phyloP scores from a whole-genome alignment of 2,329 filamentous ascomycete genomes.

The Blastomyces percursus region DNA sequence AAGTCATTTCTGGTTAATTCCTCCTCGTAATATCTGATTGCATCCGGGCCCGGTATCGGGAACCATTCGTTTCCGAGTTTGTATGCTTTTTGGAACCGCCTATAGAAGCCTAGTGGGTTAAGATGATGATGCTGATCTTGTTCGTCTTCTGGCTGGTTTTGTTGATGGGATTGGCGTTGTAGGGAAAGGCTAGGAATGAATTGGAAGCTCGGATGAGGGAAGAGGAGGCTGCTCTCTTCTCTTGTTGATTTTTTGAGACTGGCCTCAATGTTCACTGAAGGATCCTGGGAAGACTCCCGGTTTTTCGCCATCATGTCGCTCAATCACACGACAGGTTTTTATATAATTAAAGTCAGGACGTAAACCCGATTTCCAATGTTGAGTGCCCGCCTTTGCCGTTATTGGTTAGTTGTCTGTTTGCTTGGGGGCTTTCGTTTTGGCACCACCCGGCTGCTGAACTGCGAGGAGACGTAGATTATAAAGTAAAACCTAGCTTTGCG shows the following conservation, averaged over 20 bases:
- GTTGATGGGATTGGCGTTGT: neutral
- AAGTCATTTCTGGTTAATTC: constrained; percentile 4
- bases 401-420: neutral
- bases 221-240: neutral
- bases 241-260: neutral
- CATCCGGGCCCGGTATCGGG: neutral
- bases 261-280: neutral
- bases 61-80: neutral
- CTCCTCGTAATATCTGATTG: constrained; percentile 3
- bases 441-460: neutral
- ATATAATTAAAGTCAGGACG: neutral
- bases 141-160: neutral
- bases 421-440: neutral
- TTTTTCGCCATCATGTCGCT: neutral
- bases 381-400: neutral
- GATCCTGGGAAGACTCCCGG: neutral
- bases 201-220: neutral
- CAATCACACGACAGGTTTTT: too few relatives aligned
- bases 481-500: neutral
- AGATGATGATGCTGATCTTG: neutral
- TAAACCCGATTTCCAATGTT: too few relatives aligned
- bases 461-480: neutral
- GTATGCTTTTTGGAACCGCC: neutral
- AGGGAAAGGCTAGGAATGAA: neutral
- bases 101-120: neutral